phyloP scores from a whole-genome alignment of 2,329 filamentous ascomycete species.

The Fusarium sp. region DNA sequence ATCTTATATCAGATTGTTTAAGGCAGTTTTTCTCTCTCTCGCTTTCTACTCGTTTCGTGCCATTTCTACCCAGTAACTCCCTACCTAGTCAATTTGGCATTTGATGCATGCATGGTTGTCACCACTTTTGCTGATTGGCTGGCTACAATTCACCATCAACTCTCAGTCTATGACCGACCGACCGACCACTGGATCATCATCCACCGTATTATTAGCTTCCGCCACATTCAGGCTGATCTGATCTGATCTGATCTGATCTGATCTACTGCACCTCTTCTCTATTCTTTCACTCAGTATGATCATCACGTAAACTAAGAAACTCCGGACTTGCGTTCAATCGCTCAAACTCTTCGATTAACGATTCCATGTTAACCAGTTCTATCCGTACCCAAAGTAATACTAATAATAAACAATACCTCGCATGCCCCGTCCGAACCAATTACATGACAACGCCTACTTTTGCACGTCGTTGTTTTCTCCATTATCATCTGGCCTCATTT shows the following conservation, averaged over 20 bases:
- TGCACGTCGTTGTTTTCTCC: conserved; percentile 44
- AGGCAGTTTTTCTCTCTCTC: neutral
- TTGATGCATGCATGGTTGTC: conserved; percentile 16
- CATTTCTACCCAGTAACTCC: no score
- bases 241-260: neutral
- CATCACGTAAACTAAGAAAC: neutral
- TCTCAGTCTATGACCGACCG: conserved; percentile 10
- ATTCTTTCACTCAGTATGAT: neutral
- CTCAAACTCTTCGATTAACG: conserved; percentile 29
- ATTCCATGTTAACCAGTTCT: conserved; percentile 36
- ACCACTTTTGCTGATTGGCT: conserved; percentile 38
- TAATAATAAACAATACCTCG: conserved; percentile 36
- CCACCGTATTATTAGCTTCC: conserved; percentile 15
- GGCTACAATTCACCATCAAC: conserved; percentile 33
- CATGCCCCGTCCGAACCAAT: conserved; percentile 2
- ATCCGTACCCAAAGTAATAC: conserved; percentile 44
- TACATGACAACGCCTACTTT: conserved; percentile 43
- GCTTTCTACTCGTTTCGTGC: neutral
- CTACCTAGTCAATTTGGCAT: neutral
- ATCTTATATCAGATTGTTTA: conserved; percentile 7
- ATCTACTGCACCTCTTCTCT: neutral
- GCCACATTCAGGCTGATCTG: conserved; percentile 5
- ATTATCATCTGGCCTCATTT: conserved; percentile 53
- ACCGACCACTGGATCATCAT: conserved; percentile 17
- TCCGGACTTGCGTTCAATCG: conserved; percentile 3